phyloP scores from a whole-genome alignment of 192 early-diverging fungal species.

The Coemansia sp. region DNA sequence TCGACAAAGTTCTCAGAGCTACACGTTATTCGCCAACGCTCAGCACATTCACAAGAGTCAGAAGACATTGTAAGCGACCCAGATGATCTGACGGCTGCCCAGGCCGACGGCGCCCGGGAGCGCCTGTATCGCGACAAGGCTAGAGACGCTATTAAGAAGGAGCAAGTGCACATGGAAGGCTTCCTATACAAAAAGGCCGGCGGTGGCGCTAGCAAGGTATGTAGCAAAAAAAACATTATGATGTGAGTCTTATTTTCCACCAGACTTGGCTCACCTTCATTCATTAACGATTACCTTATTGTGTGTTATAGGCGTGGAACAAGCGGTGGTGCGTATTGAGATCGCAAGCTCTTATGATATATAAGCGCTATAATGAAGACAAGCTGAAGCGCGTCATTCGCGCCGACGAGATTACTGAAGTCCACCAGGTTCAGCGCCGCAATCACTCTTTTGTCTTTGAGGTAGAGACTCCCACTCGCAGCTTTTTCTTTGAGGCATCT shows the following conservation, averaged over 20 bases:
- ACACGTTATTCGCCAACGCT: slow-evolving; percentile 4
- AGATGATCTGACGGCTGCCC: slow-evolving; percentile 29
- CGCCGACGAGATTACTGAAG: slow-evolving; percentile 43
- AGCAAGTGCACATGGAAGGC: slow-evolving; percentile 49
- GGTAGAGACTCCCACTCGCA: slow-evolving; percentile 35
- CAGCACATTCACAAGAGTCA: slow-evolving; percentile 27
- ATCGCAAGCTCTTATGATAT: slow-evolving; percentile 48
- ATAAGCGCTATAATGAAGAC: slow-evolving; percentile 42
- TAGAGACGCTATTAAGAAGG: slow-evolving; percentile 42
- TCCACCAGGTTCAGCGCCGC: slow-evolving; percentile 31
- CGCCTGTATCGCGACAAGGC: slow-evolving; percentile 38
- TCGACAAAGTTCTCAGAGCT: slow-evolving; percentile 42
- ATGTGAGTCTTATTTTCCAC: neutral
- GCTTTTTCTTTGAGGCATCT: slow-evolving; percentile 51
- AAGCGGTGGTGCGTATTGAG: slow-evolving; percentile 53
- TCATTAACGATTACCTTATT: neutral
- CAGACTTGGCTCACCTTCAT: neutral
- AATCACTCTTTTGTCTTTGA: slow-evolving; percentile 48
- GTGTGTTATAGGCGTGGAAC: slow-evolving; percentile 42
- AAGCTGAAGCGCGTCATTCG: slow-evolving; percentile 51
- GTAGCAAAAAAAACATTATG: neutral
- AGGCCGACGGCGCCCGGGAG: slow-evolving; percentile 29
- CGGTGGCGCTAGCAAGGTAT: slow-evolving; percentile 48
- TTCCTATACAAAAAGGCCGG: slow-evolving; percentile 49
- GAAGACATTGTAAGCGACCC: slow-evolving; percentile 45